phyloP scores from a whole-genome alignment of 1,284 basidiomycete genomes.

The Microbotryum silenes-acaulis region DNA sequence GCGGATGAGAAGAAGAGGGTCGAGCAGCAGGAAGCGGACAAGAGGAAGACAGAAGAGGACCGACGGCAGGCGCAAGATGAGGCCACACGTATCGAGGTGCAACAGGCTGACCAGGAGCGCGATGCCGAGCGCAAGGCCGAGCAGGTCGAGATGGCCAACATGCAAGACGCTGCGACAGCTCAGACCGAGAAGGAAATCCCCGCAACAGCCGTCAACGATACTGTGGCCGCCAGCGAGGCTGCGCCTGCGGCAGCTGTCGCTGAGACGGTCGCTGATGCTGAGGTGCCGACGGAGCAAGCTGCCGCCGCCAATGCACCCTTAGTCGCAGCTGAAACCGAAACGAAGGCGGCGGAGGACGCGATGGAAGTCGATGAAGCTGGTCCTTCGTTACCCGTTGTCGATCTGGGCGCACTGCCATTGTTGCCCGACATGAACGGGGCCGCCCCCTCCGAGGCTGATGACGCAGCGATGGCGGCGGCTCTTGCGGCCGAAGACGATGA shows the following conservation, averaged over 20 bases:
- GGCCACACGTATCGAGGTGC: neutral
- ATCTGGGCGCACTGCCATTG: too few species aligned
- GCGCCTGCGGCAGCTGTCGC: neutral
- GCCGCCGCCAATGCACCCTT: neutral
- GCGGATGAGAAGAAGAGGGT: constrained; percentile 1
- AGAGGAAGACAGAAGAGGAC: neutral
- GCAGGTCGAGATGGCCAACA: too few species aligned
- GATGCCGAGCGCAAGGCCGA: too few species aligned
- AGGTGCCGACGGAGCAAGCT: neutral
- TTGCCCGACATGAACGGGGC: too few species aligned
- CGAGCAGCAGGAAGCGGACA: neutral
- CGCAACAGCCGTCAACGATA: neutral
- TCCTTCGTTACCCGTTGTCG: too few species aligned
- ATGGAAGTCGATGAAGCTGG: neutral
- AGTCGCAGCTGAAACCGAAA: neutral
- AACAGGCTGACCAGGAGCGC: too few species aligned
- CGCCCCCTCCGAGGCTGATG: too few species aligned
- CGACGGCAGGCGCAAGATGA: neutral
- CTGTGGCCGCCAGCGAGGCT: neutral
- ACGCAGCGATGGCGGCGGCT: too few species aligned
- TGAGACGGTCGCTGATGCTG: neutral
- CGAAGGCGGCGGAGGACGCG: neutral
- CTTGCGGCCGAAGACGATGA: neutral
- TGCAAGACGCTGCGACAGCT: neutral
- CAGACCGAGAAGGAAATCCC: neutral